phyloP scores from a whole-genome alignment of 805 yeast genomes.

The Yarrowia sp. region DNA sequence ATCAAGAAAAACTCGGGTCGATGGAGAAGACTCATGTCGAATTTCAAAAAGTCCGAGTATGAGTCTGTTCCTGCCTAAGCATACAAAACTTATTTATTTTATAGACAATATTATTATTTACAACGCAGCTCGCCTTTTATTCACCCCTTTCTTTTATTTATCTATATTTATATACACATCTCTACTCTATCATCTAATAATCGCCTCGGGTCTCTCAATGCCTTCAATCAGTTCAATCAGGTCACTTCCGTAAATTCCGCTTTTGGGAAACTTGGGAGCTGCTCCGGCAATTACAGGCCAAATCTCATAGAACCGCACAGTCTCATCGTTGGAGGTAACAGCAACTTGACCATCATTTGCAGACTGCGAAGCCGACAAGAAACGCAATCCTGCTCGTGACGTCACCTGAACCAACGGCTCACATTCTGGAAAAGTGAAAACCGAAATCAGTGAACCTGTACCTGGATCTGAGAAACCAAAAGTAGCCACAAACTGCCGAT shows the following conservation, averaged over 20 bases:
- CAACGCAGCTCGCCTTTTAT: neutral
- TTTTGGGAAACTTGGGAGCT: slow-evolving; percentile 7
- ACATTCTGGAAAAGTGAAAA: slow-evolving; percentile 69
- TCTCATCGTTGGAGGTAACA: slow-evolving; percentile 74
- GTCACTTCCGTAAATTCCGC: slow-evolving; percentile 27
- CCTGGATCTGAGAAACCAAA: slow-evolving; percentile 71
- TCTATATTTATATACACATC: neutral
- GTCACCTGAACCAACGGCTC: slow-evolving; percentile 49
- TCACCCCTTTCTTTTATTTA: neutral
- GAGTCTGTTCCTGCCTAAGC: slow-evolving; percentile 85
- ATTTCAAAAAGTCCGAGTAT: slow-evolving; percentile 59
- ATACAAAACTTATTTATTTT: slow-evolving; percentile 32
- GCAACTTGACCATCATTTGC: slow-evolving; percentile 64
- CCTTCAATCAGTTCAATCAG: slow-evolving; percentile 27
- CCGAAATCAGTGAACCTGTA: slow-evolving; percentile 52
- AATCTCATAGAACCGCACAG: slow-evolving; percentile 68
- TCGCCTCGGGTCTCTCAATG: slow-evolving; percentile 37
- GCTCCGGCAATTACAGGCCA: slow-evolving; percentile 48
- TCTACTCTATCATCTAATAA: neutral
- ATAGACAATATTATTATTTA: slow-evolving; percentile 29
- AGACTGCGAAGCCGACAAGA: slow-evolving; percentile 63
- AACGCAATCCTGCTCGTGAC: slow-evolving; percentile 53
- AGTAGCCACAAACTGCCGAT: slow-evolving; percentile 68
- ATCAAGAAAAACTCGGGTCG: slow-evolving; percentile 66
- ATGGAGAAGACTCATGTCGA: slow-evolving; percentile 58